Base-by-base conservation (phyloP, 306 rosid species). In the Trifolium subterraneum region DNA sequence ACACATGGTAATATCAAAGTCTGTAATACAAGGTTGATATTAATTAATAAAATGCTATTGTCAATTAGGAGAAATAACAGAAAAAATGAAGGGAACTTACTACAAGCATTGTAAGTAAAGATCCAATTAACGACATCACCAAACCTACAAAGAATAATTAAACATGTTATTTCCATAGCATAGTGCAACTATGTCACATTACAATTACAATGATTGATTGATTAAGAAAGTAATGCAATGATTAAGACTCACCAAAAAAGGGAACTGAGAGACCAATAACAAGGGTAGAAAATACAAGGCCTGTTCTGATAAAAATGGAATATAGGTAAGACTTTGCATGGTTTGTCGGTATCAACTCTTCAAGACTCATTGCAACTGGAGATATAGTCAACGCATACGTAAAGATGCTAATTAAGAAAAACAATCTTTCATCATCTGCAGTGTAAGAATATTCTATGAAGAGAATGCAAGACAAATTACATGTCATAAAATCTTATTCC, bases 361-460 rank as follows among this genome's bases (percentile, higher is more conserved):
- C 99, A 45, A 95, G 86, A 85, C 99, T 80, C 98, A 95, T 86
- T 54, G 98, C 99, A 38, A 95, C 97, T 1, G 99, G 99, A 66
- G 97, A 86, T 64, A 95, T 90, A 36, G 99, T 95, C 84, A 95
- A 86, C 16, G 99, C 99, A 92, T 85, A 93, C 54, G 98, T 93
- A 82, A 35, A 73, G 52, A 50, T 78, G 65, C 89, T 76, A 59
- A 19, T 88, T 91, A 93, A 93, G 98, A 75, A 79, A 64, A 78
- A 44, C 52, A 68, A 77, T 65, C 8, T 12, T 63, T 63, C 60
- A 64, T 72, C 39, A 38, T 64, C 52, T 68, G 52, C 54, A 35
- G 47, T 59, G 62, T 48, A 23, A 50, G 23, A 29, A 31, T 20
- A 25, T 15, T 31, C 23, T 39, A 66, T 19, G 62, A 70, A 77